Base-by-base conservation (phyloP, 78 protist species). In the Dictyostelium purpureum region DNA sequence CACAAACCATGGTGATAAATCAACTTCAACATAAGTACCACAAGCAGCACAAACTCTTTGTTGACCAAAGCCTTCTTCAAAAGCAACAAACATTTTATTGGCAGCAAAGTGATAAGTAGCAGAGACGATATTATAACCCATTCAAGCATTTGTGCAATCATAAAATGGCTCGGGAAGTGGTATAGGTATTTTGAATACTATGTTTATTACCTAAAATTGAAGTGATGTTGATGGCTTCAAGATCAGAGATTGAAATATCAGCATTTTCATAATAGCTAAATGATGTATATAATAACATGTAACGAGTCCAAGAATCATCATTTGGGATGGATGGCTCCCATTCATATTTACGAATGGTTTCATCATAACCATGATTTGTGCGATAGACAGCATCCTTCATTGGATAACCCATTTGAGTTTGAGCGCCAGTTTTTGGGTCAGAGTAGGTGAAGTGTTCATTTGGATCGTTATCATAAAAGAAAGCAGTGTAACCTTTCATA, bases 281-380 rank as follows among this genome's bases (percentile, higher is more conserved):
- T 19, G 87, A 12, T 14, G 52, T 71, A 57, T 51, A 59, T 66
- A 79, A 47, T 4, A 94, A 28, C 47, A 51, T 37, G 81, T 94
- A 94, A 24, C 96, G 74, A n/a, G 40, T 57, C 54, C 57, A 21
- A 5, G 87, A 33, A n/a, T 77, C 80, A 9, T 51, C 65, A 24
- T 19, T 6, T 26, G 96, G 94, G 0, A 54, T 2, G 1, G 51
- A 28, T 56, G 45, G 49, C 11, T 37, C 19, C n/a, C 38, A 31
- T 57, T 74, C 79, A 16, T 76, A 10, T 14, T 47, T 21, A 33
- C 87, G 76, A 56, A 93, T 87, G 14, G 35, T 24, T 24, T 69
- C 65, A 49, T 94, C 96, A 40, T 87, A 94, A 24, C 96, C 96
- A 45, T 94, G 96, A 26, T 94, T 94, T 28, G 96, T 94, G 61